Base-by-base conservation (phyloP, 805 yeast species). In the Candida maltosa region DNA sequence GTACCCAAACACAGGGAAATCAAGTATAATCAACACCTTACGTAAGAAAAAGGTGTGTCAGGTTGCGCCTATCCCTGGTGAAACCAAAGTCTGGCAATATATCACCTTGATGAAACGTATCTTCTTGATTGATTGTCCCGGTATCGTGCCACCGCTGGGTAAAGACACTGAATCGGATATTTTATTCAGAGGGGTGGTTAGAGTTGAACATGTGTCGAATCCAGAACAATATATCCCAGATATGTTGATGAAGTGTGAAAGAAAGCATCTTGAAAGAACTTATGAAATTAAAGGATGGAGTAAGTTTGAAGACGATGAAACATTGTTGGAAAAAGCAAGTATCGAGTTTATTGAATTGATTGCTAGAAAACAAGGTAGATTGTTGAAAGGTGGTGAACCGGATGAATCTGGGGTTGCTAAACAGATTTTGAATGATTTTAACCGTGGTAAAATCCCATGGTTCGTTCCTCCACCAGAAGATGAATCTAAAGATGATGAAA, bases 31-130 rank as follows among this genome's bases (percentile, higher is more conserved):
- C 54, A 91, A 91, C 66, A 89, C 97, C 2, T 69, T 91, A 49
- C 79, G 97, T 57, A 80, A 82, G 60, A 93, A 93, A 76, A 93
- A 91, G 67, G 98, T 91, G 31, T 93, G 97, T 68, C 81, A 75
- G 29, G 97, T 91, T 31, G 98, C 98, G 2, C 98, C 98, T 31
- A 88, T 91, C 51, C 98, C 98, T 20, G 98, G 98, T 60, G 98
- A 91, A 59, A 91, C 98, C 23, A 91, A 91, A 63, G 97, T 91
- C 29, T 91, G 98, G 98, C 98, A 91, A 70, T 91, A 91, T 68
- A 89, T 91, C 52, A 89, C 98, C 4, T 71, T 91, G 51, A 91
- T 93, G 97, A 91, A 91, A 72, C 77, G 91, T 47, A 91, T 91
- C 34, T 91, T 89, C 64, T 69, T 91, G 51, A 93, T 91, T 52